Evolutionary conservation across 2,329 filamentous ascomycete species (phyloP), one percentile per base, ranked within the genome.

Genomic region (Arthroderma uncinatum): DNA sequence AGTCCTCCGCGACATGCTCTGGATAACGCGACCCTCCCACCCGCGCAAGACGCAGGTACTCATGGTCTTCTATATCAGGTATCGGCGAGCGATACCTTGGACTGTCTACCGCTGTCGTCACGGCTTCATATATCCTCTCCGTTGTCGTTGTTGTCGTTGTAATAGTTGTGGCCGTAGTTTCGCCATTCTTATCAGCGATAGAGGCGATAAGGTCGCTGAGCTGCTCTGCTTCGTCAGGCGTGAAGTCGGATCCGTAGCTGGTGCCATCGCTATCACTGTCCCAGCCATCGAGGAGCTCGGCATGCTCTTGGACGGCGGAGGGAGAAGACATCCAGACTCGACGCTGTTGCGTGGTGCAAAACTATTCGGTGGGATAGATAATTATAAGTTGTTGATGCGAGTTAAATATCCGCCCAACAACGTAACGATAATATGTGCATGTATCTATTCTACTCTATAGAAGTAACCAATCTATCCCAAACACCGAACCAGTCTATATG

Each of bases 191-290:
- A 57, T 47, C 63, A 56, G 33, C n/a, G 33, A 37, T 28, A n/a
- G 33, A 25, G 8, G 16, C 50, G 50, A 53, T 53, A 23, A 84
- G 66, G 39, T 75, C 71, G 63, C 75, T 74, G 56, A 83, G 64
- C 34, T 79, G 70, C 50, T 75, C 74, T 60, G 81, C 77, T 70
- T 83, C 80, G 61, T 81, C 78, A 2, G 75, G 68, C 6, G 79
- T 77, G 62, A 85, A 77, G 60, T 86, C 82, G 4, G 80, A 82
- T 60, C 81, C 83, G 62, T 84, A 81, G 68, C 79, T 83, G 50
- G 62, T 64, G 28, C 67, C 60, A n/a, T 53, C 57, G 39, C n/a
- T 34, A 48, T 47, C 54, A 56, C 53, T 55, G 57, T 33, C 33
- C 42, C 58, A 40, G 50, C 40, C 52, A 16, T 25, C 21, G 33